Evolutionary conservation across 2,329 filamentous ascomycete species (phyloP), one percentile per base, ranked within the genome.

Genomic region (Exophiala xenobiotica): DNA sequence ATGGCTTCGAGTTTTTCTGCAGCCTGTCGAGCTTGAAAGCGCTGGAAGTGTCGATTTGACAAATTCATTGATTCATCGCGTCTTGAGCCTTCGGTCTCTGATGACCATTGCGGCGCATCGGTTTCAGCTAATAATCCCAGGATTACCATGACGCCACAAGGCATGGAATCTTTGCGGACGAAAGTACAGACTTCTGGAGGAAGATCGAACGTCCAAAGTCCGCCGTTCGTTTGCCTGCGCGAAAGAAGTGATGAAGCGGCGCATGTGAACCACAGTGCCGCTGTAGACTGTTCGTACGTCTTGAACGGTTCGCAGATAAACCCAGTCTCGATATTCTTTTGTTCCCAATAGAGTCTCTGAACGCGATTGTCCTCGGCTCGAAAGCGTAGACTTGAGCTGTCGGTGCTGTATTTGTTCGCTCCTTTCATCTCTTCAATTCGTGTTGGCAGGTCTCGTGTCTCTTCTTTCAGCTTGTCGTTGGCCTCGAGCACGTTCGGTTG

Each of bases 141-240:
- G 7, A 63, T 42, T 4, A 64, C 64, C 59, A 66, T 61, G 16
- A 65, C 48, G 24, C 64, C 64, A 49, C 63, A 65, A 12, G 64
- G 64, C 6, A 65, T 53, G 3, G 60, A 57, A 45, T 65, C 61
- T 35, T 59, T 61, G n/a, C 56, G 56, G 11, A 55, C 51, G 40
- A 61, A 63, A 6, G 53, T 43, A 46, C 54, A 29, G 33, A 65
- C 56, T 8, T 62, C 53, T 4, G 52, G 19, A 4, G 64, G 64
- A 29, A 61, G 48, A 2, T 61, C 55, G 35, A 62, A 63, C n/a
- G 56, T 59, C 61, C 62, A 65, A 1, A 63, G 43, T 3, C 57
- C 60, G 12, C 51, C 55, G 22, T 50, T 53, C 23, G 56, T 46
- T 2, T 45, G 52, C 43, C 59, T 60, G 14, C 46, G 53, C n/a